Conservation (phyloP, 257 asterid species). For the Leonotis leonurus region DNA sequence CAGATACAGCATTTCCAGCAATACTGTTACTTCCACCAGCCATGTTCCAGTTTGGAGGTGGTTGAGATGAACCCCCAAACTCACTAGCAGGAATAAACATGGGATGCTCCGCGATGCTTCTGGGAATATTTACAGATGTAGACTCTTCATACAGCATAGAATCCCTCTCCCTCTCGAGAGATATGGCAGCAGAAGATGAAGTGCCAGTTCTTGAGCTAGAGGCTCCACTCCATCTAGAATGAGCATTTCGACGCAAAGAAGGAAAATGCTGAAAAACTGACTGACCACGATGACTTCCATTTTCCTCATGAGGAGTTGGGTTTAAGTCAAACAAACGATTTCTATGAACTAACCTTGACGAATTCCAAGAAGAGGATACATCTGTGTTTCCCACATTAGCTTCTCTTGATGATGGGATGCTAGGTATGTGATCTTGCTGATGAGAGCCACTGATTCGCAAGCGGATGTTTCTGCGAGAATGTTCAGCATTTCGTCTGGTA, state of each 20-base stretch:
- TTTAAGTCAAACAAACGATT: slow-evolving; percentile 29
- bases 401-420: slow-evolving; percentile 23
- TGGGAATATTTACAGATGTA: slow-evolving; percentile 33
- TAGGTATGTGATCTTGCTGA: slow-evolving; percentile 38
- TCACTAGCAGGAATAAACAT: slow-evolving; percentile 52
- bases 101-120: slow-evolving; percentile 74
- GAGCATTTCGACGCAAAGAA: slow-evolving; percentile 33
- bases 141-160: slow-evolving; percentile 33
- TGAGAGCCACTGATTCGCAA: slow-evolving; percentile 52
- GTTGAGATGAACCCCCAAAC: slow-evolving; percentile 42
- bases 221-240: slow-evolving; percentile 52
- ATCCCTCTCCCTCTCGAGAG: slow-evolving; percentile 21
- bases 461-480: slow-evolving; percentile 52
- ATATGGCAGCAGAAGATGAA: slow-evolving; percentile 21
- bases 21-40: slow-evolving; percentile 30
- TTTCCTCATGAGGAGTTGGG: slow-evolving; percentile 36
- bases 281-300: slow-evolving; percentile 24
- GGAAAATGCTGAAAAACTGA: slow-evolving; percentile 27
- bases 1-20: slow-evolving; percentile 40
- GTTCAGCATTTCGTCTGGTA: slow-evolving; percentile 34
- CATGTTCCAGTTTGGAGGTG: slow-evolving; percentile 44
- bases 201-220: slow-evolving; percentile 43
- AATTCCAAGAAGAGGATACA: slow-evolving; percentile 32
- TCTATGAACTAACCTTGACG: slow-evolving; percentile 34
- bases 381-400: slow-evolving; percentile 28